A percentile compares a stretch with the other conserved stretches of the same genome.
Conservation (phyloP, 371 early-diverging fungal species). For the Mucor mucedo region DNA sequence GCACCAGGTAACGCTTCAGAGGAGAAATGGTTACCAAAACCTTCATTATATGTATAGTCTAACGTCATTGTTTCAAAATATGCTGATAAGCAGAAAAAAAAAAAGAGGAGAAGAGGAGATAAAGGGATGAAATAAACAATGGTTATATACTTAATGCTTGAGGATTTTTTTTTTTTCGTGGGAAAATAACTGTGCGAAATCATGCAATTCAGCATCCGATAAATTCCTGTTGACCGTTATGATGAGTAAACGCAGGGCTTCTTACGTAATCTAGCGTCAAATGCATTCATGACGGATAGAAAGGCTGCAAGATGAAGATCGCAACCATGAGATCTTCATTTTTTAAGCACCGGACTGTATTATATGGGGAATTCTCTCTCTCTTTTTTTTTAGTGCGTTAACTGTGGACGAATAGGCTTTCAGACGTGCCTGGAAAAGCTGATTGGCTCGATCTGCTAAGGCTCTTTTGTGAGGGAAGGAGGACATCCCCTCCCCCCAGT, state of each 20-base stretch:
- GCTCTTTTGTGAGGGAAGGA: no score
- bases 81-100: neutral
- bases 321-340: no score
- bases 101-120: neutral
- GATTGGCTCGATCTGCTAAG: no score
- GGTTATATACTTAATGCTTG: neutral
- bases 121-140: neutral
- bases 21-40: conserved; percentile 85
- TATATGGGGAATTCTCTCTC: no score
- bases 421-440: no score
- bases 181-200: neutral
- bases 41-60: conserved; percentile 64
- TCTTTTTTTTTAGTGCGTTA: no score
- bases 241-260: neutral
- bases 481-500: no score
- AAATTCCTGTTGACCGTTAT: conserved; percentile 7
- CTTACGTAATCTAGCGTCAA: neutral
- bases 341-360: no score
- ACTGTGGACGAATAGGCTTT: no score
- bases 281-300: neutral
- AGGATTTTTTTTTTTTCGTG: neutral
- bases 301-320: no score
- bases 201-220: conserved; percentile 5
- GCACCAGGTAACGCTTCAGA: conserved; percentile 88
- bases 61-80: neutral